Conservation (phyloP, 352 stramenopile genomes). For the Phytophthora nicotianae region DNA sequence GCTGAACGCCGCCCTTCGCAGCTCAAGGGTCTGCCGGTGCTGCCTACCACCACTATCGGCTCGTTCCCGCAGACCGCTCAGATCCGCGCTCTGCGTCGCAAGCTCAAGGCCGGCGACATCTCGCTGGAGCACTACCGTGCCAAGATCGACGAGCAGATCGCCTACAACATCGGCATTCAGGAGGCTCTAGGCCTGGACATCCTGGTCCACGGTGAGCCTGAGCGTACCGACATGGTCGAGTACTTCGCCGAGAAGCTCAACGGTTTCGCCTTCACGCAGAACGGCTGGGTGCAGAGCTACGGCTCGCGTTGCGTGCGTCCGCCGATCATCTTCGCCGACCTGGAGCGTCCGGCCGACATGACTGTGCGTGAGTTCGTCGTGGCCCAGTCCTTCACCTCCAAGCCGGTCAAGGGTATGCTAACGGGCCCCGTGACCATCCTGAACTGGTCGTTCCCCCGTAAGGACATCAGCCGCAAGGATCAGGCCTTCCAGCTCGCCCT, state of each 20-base stretch:
- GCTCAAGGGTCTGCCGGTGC: conserved; percentile 67
- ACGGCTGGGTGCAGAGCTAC: conserved; percentile 95
- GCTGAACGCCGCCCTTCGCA: conserved; percentile 74
- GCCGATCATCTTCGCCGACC: conserved; percentile 91
- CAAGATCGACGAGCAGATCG: conserved; percentile 93
- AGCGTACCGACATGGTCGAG: conserved; percentile 96
- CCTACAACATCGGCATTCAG: conserved; percentile 91
- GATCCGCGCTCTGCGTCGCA: conserved; percentile 79
- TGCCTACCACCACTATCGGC: conserved; percentile 94
- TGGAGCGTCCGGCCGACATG: conserved; percentile 87
- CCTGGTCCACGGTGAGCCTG: conserved; percentile 92
- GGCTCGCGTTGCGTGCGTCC: conserved; percentile 92
- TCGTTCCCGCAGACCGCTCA: conserved; percentile 94
- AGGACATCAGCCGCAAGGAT: conserved; percentile 90
- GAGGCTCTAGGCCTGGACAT: conserved; percentile 93
- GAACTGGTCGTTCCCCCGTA: conserved; percentile 95
- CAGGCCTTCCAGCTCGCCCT: conserved; percentile 91
- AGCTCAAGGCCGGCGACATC: conserved; percentile 87
- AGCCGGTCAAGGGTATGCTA: conserved; percentile 95
- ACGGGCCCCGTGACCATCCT: conserved; percentile 94
- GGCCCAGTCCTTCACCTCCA: conserved; percentile 89
- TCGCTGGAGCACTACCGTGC: conserved; percentile 74
- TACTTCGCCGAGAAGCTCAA: conserved; percentile 95
- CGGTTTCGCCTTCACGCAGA: conserved; percentile 91
- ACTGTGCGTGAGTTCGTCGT: conserved; percentile 92